Conservation (phyloP, 2,329 filamentous ascomycete species). For the Cladophialophora immunda region DNA sequence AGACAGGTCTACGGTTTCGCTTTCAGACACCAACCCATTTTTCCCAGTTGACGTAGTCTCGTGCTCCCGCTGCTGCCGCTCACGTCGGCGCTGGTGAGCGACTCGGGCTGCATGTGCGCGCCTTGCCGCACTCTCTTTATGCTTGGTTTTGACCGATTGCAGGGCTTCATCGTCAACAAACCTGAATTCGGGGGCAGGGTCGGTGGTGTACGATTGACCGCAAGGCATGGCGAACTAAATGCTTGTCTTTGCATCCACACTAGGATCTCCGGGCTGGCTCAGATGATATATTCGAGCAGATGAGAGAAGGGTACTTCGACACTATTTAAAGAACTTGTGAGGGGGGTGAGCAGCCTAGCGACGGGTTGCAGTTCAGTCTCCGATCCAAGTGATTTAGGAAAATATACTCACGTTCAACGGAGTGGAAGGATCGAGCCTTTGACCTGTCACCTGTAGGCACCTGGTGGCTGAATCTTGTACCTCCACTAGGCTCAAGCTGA, state of each 20-base stretch:
- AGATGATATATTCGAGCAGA: neutral
- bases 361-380: neutral
- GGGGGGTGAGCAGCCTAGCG: neutral
- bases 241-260: neutral
- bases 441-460: neutral
- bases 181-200: neutral
- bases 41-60: neutral
- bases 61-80: neutral
- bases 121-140: neutral
- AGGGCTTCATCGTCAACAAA: constrained; percentile 1
- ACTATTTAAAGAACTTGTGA: no score
- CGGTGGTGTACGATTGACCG: neutral
- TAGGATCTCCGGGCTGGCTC: neutral
- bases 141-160: neutral
- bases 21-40: neutral
- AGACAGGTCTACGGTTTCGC: neutral
- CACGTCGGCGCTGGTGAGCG: neutral
- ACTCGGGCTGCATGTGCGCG: neutral
- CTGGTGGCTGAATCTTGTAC: neutral
- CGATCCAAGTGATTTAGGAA: neutral
- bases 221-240: neutral
- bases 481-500: neutral
- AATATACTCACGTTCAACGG: neutral
- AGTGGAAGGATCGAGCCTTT: neutral
- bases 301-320: neutral